Conservation (phyloP, 192 early-diverging fungal species). For the Podila verticillata region DNA sequence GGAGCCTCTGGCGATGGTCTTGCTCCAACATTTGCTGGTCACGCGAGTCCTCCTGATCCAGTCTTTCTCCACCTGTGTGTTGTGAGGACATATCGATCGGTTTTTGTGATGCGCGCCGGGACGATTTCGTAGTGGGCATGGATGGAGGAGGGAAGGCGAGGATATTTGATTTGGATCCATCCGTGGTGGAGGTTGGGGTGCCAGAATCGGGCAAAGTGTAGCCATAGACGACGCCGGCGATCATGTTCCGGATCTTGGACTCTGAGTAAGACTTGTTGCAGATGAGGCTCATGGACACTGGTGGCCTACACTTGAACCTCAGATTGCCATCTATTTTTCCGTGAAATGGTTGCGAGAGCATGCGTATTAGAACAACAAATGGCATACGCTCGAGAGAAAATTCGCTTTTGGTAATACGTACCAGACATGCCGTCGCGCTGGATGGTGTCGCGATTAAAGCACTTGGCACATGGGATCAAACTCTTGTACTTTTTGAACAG, state of each 20-base stretch:
- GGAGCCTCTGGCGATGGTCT: conserved; percentile 11
- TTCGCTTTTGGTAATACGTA: too few species aligned
- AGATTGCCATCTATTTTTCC: conserved; percentile 34
- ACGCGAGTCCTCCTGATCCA: background rate
- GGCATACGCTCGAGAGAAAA: too few species aligned
- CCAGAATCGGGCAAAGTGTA: conserved; percentile 30
- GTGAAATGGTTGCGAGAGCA: background rate
- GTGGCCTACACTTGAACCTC: conserved; percentile 43
- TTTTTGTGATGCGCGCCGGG: conserved; percentile 19
- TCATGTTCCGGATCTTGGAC: conserved; percentile 52
- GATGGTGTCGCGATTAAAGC: conserved; percentile 45
- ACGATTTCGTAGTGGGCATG: conserved; percentile 15
- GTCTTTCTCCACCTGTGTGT: background rate
- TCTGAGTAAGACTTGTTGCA: conserved; percentile 52
- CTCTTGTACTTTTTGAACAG: conserved; percentile 43
- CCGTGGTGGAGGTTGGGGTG: conserved; percentile 6
- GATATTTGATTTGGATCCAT: background rate
- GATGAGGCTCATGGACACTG: conserved; percentile 47
- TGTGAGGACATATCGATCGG: background rate
- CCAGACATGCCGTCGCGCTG: conserved; percentile 53
- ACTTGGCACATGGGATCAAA: conserved; percentile 44
- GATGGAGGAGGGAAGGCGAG: conserved; percentile 8
- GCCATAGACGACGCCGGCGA: conserved; percentile 40
- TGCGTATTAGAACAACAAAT: background rate
- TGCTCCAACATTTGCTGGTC: background rate